Evolutionary conservation across 192 early-diverging fungal species (phyloP), one percentile per base, ranked within the genome.

Genomic region (Lobosporangium transversale): DNA sequence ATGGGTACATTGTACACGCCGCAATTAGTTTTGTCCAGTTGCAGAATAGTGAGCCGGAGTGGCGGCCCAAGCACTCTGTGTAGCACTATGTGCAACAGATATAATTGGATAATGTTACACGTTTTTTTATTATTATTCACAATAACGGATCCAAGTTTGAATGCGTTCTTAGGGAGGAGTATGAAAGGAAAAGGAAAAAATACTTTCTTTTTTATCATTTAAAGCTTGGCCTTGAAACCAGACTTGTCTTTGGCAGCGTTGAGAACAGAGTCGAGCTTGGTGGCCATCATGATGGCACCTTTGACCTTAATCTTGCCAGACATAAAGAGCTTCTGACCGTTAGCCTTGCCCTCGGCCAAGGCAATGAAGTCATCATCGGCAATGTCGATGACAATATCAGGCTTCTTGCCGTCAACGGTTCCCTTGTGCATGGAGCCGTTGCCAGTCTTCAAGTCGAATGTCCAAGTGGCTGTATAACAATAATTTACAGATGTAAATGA

Each of bases 311-410:
- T 86, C 82, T 97, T 97, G 49, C 97, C 94, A 40, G 83, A 70
- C 93, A 95, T 94, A 79, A 94, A 97, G 33, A 93, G 89, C 79
- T 93, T 92, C 88, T 97, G 96, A 23, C 91, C 91, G 57, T 92
- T 95, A 52, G 94, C 69, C 82, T 94, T 94, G 45, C 95, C 96
- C n/a, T 84, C 74, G 18, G 92, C 89, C 43, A 98, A 67, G 40
- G 88, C 90, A 29, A 95, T 85, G 84, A 98, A 95, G 68, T 92
- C 92, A 32, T 79, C 80, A 78, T 98, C 97, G 32, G 64, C 79
- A 66, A 97, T 75, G 26, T 78, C 68, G 21, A 97, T 79, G 24
- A 80, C 88, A 37, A 92, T 86, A 79, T 96, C 94, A 21, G 95
- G 82, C 68, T 92, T 85, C 9, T 55, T 4, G 11, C 66, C 66